Percentiles rank a stretch among this genome's conserved stretches.
These are phyloP conservation scores for Russula brevipes DNA, from an alignment of 768 basidiomycete genomes.

Conservation along the genomic window DNA sequence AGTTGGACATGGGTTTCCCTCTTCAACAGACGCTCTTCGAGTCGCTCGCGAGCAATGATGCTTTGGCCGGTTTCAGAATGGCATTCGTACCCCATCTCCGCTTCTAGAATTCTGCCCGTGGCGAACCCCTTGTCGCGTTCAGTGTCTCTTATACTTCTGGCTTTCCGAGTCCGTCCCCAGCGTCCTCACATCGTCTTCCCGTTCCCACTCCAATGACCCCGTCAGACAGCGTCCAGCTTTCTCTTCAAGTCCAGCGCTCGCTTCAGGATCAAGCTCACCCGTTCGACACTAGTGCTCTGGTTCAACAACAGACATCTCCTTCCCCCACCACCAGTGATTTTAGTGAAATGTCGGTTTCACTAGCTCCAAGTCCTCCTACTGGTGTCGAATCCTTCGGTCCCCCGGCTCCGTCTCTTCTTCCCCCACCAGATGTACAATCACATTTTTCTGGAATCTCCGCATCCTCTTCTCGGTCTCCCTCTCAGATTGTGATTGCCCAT, in stretches of 20 bases:
- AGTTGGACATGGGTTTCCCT: conserved; percentile 10
- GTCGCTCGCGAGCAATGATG: conserved; percentile 18
- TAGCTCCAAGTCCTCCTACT: conserved; percentile 2
- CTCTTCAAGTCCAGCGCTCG: conserved; percentile 13
- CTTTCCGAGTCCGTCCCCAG: background rate
- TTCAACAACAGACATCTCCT: conserved; percentile 18
- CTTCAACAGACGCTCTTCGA: conserved; percentile 2
- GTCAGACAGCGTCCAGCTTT: conserved; percentile 10
- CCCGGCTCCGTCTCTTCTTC: conserved; percentile 23
- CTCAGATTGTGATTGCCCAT: conserved; percentile 43
- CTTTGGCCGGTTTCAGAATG: conserved; percentile 20
- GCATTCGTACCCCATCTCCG: conserved; percentile 18
- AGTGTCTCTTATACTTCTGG: conserved; percentile 13
- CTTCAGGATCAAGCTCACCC: conserved; percentile 12
- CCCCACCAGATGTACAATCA: conserved; percentile 11
- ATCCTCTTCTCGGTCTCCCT: conserved; percentile 3
- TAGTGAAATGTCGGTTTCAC: conserved; percentile 19
- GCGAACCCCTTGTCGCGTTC: conserved; percentile 1
- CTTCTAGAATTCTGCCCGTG: conserved; percentile 13
- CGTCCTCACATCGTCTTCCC: background rate
- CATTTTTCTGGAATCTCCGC: conserved; percentile 12
- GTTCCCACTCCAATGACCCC: conserved; percentile 4
- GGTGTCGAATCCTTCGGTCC: conserved; percentile 18
- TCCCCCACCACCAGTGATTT: conserved; percentile 24
- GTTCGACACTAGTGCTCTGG: background rate